A percentile compares a stretch with the other conserved stretches of the same genome.
These are phyloP conservation scores for Guadua angustifolia DNA, from an alignment of 176 grass and related monocot species.

Conservation along the genomic window DNA sequence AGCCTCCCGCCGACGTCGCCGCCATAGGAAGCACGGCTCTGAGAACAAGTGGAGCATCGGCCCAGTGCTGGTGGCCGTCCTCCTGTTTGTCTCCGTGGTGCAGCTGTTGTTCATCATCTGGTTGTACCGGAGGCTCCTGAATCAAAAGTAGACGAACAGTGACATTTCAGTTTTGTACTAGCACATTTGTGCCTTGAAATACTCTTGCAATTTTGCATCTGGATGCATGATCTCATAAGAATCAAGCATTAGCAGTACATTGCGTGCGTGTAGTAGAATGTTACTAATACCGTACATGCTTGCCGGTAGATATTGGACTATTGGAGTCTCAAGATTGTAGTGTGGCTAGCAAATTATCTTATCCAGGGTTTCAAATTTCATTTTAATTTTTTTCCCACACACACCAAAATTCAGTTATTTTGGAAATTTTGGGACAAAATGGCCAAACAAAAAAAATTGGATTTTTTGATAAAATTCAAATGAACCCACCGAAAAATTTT, in stretches of 20 bases:
- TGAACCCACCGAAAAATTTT: too few relatives aligned
- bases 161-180: not conserved
- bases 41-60: conserved; percentile 28
- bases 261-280: too few relatives aligned
- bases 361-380: too few relatives aligned
- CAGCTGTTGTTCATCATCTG: conserved; percentile 63
- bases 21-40: conserved; percentile 28
- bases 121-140: conserved; percentile 46
- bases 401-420: too few relatives aligned
- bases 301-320: not conserved
- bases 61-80: conserved; percentile 16
- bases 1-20: conserved; percentile 30
- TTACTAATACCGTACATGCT: too few relatives aligned
- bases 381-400: too few relatives aligned
- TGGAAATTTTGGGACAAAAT: too few relatives aligned
- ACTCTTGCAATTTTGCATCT: not conserved
- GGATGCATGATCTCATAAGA: not conserved
- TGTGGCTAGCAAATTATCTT: not conserved
- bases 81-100: conserved; percentile 55
- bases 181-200: conserved; percentile 3
- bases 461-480: too few relatives aligned
- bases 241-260: not conserved
- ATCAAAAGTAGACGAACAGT: conserved; percentile 32
- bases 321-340: not conserved
- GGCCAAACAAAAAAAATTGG: too few relatives aligned